These are phyloP conservation scores for Penicillium sp. DNA, from an alignment of 2,329 filamentous ascomycete species.

Conservation along the genomic window DNA sequence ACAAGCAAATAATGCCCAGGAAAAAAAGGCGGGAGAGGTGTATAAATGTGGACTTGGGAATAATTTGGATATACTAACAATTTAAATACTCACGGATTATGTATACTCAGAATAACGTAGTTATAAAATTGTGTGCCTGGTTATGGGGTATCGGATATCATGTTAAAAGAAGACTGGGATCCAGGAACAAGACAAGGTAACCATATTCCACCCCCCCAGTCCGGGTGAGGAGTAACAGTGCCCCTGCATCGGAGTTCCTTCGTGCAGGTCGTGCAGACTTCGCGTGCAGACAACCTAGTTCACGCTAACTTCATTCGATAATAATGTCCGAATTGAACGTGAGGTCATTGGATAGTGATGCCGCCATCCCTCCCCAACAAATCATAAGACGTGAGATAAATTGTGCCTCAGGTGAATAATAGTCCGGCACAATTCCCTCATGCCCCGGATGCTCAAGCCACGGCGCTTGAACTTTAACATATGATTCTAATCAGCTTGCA, in stretches of 20 bases:
- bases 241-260: not conserved
- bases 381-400: not conserved
- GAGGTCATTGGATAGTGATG: not conserved
- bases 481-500: not conserved
- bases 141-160: too few species aligned
- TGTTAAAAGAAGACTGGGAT: too few species aligned
- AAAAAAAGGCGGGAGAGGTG: not conserved
- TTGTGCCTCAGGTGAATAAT: not conserved
- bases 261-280: not conserved
- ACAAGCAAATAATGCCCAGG: slow-evolving; percentile 9
- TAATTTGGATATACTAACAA: not conserved
- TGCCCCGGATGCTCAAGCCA: not conserved
- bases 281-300: not conserved
- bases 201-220: not conserved
- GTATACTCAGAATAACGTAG: too few species aligned
- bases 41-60: not conserved
- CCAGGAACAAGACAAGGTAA: not conserved
- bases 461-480: not conserved
- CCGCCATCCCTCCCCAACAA: not conserved
- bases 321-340: not conserved
- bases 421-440: not conserved
- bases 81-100: too few species aligned
- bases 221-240: not conserved
- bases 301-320: not conserved
- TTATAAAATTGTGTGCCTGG: not conserved